These are phyloP conservation scores for Monosporascus sp. DNA, from an alignment of 2,329 filamentous ascomycete species.

Conservation along the genomic window DNA sequence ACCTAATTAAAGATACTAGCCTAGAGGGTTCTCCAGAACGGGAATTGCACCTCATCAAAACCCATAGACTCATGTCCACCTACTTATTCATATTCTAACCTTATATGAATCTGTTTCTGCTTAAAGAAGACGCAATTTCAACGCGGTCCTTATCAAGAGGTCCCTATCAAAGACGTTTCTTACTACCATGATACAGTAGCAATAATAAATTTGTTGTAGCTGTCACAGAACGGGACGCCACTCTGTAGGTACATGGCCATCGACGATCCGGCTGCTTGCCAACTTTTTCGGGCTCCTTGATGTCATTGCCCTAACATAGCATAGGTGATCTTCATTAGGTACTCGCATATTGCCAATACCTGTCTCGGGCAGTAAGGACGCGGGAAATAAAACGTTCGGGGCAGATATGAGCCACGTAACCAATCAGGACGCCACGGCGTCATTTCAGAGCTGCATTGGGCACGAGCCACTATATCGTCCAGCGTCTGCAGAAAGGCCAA, in stretches of 20 bases:
- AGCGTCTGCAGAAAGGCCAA: neutral
- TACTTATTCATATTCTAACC: no score
- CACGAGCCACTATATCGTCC: slow-evolving; percentile 5
- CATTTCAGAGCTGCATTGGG: slow-evolving; percentile 5
- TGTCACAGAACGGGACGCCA: neutral
- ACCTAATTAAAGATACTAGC: no score
- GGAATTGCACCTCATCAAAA: no score
- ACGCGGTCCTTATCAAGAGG: neutral
- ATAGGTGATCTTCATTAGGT: neutral
- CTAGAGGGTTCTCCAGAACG: no score
- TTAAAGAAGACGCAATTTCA: no score
- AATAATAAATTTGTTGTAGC: neutral
- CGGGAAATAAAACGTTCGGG: neutral
- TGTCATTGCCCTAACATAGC: neutral
- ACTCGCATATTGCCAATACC: neutral
- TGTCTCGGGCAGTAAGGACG: neutral
- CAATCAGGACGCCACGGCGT: slow-evolving; percentile 6
- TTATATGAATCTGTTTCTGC: no score
- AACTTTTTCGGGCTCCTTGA: neutral
- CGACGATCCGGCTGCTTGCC: neutral
- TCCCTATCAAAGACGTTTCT: neutral
- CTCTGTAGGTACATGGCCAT: neutral
- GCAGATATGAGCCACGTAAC: slow-evolving; percentile 5
- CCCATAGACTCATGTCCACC: no score
- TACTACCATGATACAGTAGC: neutral